Evolutionary conservation across 371 early-diverging fungal genomes (phyloP).

Genomic region (Sporodiniella umbellata): DNA sequence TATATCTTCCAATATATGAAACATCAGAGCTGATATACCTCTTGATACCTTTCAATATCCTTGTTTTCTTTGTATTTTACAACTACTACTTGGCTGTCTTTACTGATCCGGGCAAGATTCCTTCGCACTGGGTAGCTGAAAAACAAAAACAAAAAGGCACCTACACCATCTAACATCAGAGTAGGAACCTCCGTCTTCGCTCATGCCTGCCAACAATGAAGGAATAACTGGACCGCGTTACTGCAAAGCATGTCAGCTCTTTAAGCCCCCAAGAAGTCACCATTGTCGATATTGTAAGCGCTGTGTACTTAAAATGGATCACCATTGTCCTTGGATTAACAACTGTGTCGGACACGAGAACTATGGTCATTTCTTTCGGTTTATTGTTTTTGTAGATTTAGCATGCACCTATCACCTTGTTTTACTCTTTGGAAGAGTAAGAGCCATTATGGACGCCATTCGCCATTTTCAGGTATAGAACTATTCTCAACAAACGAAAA

Average conservation of each 20-base stretch:
- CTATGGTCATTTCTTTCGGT: conserved; percentile 87
- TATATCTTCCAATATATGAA: conserved; percentile 32
- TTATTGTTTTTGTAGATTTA: conserved; percentile 69
- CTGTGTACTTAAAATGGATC: conserved; percentile 91
- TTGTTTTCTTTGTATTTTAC: conserved; percentile 65
- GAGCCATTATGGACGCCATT: conserved; percentile 33
- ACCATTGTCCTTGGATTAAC: conserved; percentile 98
- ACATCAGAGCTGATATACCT: conserved; percentile 13
- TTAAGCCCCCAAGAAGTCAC: conserved; percentile 85
- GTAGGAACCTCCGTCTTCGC: conserved; percentile 41
- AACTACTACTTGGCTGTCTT: conserved; percentile 81
- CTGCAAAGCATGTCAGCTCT: conserved; percentile 68
- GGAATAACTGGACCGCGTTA: conserved; percentile 57
- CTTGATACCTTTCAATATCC: conserved; percentile 61
- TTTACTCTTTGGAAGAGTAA: conserved; percentile 35
- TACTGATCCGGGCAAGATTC: conserved; percentile 82
- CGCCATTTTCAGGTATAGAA: conserved; percentile 34
- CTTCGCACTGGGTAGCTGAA: conserved; percentile 65
- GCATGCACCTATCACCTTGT: conserved; percentile 49
- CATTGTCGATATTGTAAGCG: conserved; percentile 81
- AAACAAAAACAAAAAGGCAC: background rate
- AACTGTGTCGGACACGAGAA: conserved; percentile 94
- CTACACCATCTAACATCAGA: background rate
- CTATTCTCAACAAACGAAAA: background rate
- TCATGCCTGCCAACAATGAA: conserved; percentile 15